These are phyloP conservation scores for Aspergillus steynii DNA, from an alignment of 495 filamentous ascomycete genomes.

Conservation along the genomic window DNA sequence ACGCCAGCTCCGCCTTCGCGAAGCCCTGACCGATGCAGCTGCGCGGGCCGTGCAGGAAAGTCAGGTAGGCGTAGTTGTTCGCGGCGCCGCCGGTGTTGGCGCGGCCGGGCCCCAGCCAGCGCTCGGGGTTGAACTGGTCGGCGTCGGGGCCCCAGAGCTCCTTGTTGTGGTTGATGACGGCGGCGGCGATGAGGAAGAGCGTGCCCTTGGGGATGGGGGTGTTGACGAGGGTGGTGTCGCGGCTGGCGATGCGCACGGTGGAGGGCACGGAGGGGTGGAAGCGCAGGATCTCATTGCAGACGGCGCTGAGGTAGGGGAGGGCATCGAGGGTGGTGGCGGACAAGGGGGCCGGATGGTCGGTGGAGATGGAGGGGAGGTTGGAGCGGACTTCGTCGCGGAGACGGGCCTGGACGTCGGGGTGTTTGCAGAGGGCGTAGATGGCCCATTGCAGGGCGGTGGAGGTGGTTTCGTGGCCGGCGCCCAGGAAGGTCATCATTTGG, in stretches of 20 bases:
- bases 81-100: conserved; percentile 54
- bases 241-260: conserved; percentile 62
- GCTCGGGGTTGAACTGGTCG: conserved; percentile 75
- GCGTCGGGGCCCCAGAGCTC: conserved; percentile 85
- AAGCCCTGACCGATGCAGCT: conserved; percentile 82
- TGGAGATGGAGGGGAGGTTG: conserved; percentile 58
- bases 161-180: conserved; percentile 67
- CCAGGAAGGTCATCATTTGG: conserved; percentile 94
- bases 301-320: conserved; percentile 60
- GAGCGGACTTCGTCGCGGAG: conserved; percentile 63
- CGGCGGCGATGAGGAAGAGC: conserved; percentile 48
- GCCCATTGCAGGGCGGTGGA: conserved; percentile 62
- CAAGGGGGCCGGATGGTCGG: conserved; percentile 44
- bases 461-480: conserved; percentile 85
- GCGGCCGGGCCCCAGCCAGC: conserved; percentile 63
- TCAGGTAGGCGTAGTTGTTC: conserved; percentile 73
- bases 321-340: conserved; percentile 52
- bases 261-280: conserved; percentile 58
- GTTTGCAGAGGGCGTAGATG: conserved; percentile 56
- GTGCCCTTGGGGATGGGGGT: conserved; percentile 58
- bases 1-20: conserved; percentile 80
- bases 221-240: conserved; percentile 64
- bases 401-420: conserved; percentile 55
- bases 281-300: conserved; percentile 61
- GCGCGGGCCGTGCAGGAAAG: conserved; percentile 80